phyloP scores from a whole-genome alignment of 257 asterid genomes.

The Petunia secreta region DNA sequence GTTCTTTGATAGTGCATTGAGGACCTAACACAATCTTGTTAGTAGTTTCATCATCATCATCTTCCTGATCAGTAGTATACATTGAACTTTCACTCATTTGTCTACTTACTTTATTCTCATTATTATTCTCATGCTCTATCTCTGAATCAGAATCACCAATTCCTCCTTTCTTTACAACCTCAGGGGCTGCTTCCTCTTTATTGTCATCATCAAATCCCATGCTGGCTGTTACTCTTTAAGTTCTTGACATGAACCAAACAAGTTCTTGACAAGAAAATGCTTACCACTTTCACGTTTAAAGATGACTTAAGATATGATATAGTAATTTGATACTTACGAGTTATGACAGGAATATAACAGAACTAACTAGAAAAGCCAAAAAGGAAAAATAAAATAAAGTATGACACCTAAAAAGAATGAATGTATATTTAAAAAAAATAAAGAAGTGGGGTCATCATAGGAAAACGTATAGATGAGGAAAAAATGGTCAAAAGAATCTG shows the following conservation, averaged over 20 bases:
- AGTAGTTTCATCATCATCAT: slow-evolving; percentile 75
- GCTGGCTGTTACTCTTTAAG: slow-evolving; percentile 29
- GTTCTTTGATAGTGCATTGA: slow-evolving; percentile 85
- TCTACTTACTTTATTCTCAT: slow-evolving; percentile 44
- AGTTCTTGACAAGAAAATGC: slow-evolving; percentile 16
- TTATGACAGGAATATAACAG: slow-evolving; percentile 11
- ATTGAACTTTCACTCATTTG: slow-evolving; percentile 75
- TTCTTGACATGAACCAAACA: slow-evolving; percentile 59
- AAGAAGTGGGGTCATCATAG: slow-evolving; percentile 26
- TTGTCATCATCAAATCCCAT: slow-evolving; percentile 82
- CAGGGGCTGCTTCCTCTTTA: slow-evolving; percentile 36
- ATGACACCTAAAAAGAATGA: slow-evolving; percentile 33
- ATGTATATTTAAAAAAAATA: slow-evolving; percentile 24
- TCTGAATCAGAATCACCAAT: slow-evolving; percentile 26
- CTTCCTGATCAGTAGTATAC: slow-evolving; percentile 71
- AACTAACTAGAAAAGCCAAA: slow-evolving; percentile 27
- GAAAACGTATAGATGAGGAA: slow-evolving; percentile 47
- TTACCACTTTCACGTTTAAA: neutral
- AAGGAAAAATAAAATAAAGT: slow-evolving; percentile 1
- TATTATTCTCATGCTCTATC: slow-evolving; percentile 27
- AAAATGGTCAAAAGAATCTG: slow-evolving; percentile 26
- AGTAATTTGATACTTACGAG: neutral
- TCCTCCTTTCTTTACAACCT: slow-evolving; percentile 34
- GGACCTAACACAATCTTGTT: slow-evolving; percentile 85
- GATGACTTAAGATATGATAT: slow-evolving; percentile 10